Conservation (phyloP, 2,329 filamentous ascomycete species). For the Colletotrichum sp. region DNA sequence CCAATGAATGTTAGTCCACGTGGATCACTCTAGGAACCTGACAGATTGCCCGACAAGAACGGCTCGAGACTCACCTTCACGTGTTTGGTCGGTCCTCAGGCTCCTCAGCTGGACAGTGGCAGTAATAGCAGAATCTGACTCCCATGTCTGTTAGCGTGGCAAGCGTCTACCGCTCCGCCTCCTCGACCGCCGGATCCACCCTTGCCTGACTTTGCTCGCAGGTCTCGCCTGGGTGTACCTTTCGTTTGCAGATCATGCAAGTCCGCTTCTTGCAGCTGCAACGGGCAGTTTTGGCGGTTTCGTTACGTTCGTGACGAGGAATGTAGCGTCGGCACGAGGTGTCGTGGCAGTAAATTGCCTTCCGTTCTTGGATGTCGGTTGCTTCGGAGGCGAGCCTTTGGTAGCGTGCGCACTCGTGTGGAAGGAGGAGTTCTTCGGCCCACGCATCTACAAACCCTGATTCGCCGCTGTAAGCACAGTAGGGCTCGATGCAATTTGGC, state of each 20-base stretch:
- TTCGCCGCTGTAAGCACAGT: not conserved
- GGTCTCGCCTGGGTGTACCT: not conserved
- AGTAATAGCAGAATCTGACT: not conserved
- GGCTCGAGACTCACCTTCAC: not conserved
- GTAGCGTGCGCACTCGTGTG: not conserved
- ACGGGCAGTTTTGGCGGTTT: not conserved
- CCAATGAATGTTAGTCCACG: too few species aligned
- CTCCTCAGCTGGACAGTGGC: not conserved
- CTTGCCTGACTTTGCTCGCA: not conserved
- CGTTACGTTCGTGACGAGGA: not conserved
- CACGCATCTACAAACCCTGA: not conserved
- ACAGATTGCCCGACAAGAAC: too few species aligned
- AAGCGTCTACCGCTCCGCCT: not conserved
- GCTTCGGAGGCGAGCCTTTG: not conserved
- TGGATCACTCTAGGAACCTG: too few species aligned
- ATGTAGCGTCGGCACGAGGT: not conserved
- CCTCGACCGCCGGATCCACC: not conserved
- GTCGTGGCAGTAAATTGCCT: not conserved
- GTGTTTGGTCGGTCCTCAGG: fast-evolving
- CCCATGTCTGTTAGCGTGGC: not conserved
- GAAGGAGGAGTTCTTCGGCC: not conserved
- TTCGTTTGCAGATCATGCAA: not conserved
- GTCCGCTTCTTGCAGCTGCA: not conserved
- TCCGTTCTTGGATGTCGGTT: not conserved
- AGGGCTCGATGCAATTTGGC: not conserved